phyloP scores from a whole-genome alignment of 1,284 basidiomycete genomes.

The Microbotryomycetes sp. region DNA sequence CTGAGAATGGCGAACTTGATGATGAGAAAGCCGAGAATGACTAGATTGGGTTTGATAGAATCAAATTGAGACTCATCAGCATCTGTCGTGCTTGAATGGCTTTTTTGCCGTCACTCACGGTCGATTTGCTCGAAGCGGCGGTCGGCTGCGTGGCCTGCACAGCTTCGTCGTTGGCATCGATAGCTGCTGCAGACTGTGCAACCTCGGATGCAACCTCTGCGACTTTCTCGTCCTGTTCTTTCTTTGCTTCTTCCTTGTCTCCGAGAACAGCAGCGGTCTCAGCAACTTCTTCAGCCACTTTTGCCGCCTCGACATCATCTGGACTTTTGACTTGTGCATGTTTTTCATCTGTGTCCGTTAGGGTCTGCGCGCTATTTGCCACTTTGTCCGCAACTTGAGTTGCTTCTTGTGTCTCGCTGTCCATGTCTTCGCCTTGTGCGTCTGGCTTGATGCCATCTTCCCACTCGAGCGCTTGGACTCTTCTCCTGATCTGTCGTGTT shows the following conservation, averaged over 20 bases:
- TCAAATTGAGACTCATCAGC: background rate
- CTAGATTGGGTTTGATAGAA: background rate
- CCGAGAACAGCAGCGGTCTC: constrained; percentile 14
- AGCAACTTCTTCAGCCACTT: constrained; percentile 6
- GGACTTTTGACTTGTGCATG: background rate
- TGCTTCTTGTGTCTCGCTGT: background rate
- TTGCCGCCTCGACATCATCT: background rate
- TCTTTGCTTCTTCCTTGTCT: constrained; percentile 10
- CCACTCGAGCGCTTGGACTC: constrained; percentile 29
- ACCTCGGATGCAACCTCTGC: constrained; percentile 29
- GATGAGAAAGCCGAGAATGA: constrained; percentile 23
- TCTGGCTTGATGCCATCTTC: constrained; percentile 6
- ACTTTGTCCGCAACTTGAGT: constrained; percentile 18
- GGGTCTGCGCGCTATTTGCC: constrained; percentile 2
- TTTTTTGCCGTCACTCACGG: background rate
- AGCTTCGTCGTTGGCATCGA: background rate
- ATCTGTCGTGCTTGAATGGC: constrained; percentile 9
- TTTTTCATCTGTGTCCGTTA: background rate
- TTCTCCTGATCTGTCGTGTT: constrained; percentile 23
- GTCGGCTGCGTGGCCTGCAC: background rate
- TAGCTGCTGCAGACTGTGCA: background rate
- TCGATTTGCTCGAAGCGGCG: background rate
- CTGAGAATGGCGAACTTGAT: constrained; percentile 18
- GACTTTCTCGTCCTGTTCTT: constrained; percentile 14
- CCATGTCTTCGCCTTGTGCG: background rate